Evolutionary conservation across 2,329 filamentous ascomycete species (phyloP), one percentile per base, ranked within the genome.

Genomic region (Fusarium subtropicale): DNA sequence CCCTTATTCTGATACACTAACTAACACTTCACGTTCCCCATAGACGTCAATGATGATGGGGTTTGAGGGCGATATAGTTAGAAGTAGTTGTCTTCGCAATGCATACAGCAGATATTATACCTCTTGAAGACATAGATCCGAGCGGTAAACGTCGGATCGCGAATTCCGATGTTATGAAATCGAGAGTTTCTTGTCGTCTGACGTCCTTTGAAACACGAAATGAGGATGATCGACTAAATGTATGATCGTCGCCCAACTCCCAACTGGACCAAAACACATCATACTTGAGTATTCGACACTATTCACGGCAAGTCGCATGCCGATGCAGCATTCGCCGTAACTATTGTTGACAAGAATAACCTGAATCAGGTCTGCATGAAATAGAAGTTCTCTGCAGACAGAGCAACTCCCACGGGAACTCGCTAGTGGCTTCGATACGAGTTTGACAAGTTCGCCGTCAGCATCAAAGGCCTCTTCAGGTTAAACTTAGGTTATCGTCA

Each of bases 171-270:
- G 30, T 30, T 24, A 5, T 47, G 34, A 28, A 36, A 31, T n/a
- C 18, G 33, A 28, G 20, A 38, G n/a, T 45, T n/a, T 39, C n/a
- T 39, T 47, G 13, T 15, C 18, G 39, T 46, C 50, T 52, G 46
- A 45, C 16, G 26, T 63, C 20, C 26, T 26, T 24, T 57, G 28
- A 52, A 64, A 38, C 53, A 36, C 20, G 28, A n/a, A 24, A 38
- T 3, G 22, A 51, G 39, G 12, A 28, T 41, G 12, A 33, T 18
- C 54, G 9, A 33, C 31, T 33, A 15, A 30, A 20, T 31, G 30
- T 13, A 20, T 18, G 34, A 46, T 46, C 55, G 42, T 36, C 44
- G 10, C 18, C 30, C 28, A 45, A 22, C 26, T 50, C 28, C 20
- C 13, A 31, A 20, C 22, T 18, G 16, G 39, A 26, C 38, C 16